These are phyloP conservation scores for Raffaelea deltoideospora DNA, from an alignment of 2,329 filamentous ascomycete genomes.

Conservation along the genomic window DNA sequence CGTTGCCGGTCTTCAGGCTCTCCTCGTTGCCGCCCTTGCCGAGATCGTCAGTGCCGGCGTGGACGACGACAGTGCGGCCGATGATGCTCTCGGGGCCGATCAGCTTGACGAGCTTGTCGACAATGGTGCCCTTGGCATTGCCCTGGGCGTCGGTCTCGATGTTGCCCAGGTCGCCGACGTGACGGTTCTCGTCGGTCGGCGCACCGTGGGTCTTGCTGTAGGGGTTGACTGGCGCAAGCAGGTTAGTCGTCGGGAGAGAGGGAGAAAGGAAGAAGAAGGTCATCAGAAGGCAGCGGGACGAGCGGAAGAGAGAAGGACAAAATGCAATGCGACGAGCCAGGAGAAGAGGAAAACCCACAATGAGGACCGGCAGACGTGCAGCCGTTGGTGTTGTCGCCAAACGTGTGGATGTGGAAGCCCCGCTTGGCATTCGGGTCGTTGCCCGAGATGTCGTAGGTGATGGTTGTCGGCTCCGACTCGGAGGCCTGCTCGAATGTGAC, in stretches of 20 bases:
- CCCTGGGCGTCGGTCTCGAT: slow-evolving; percentile 89
- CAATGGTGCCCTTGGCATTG: slow-evolving; percentile 66
- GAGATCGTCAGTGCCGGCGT: slow-evolving; percentile 91
- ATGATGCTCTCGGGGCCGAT: slow-evolving; percentile 92
- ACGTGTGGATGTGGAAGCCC: slow-evolving; percentile 97
- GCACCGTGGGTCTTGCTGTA: slow-evolving; percentile 83
- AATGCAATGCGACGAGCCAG: no score
- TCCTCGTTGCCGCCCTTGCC: slow-evolving; percentile 85
- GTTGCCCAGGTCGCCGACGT: slow-evolving; percentile 97
- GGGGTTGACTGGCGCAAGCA: slow-evolving; percentile 63
- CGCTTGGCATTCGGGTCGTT: slow-evolving; percentile 91
- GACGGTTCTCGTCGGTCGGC: slow-evolving; percentile 66
- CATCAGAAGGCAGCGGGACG: no score
- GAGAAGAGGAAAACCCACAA: slow-evolving; percentile 46
- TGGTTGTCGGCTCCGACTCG: slow-evolving; percentile 68
- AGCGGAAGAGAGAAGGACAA: no score
- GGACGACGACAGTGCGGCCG: slow-evolving; percentile 88
- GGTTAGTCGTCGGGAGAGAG: background rate
- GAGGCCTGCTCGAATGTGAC: slow-evolving; percentile 87
- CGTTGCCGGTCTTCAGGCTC: slow-evolving; percentile 97
- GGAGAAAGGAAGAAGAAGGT: background rate
- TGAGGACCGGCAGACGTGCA: slow-evolving; percentile 97
- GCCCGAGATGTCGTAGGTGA: slow-evolving; percentile 86
- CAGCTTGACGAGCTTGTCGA: slow-evolving; percentile 80
- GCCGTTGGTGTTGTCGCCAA: slow-evolving; percentile 99